These are phyloP conservation scores for Spathaspora gorwiae DNA, from an alignment of 805 yeast species.

Conservation along the genomic window DNA sequence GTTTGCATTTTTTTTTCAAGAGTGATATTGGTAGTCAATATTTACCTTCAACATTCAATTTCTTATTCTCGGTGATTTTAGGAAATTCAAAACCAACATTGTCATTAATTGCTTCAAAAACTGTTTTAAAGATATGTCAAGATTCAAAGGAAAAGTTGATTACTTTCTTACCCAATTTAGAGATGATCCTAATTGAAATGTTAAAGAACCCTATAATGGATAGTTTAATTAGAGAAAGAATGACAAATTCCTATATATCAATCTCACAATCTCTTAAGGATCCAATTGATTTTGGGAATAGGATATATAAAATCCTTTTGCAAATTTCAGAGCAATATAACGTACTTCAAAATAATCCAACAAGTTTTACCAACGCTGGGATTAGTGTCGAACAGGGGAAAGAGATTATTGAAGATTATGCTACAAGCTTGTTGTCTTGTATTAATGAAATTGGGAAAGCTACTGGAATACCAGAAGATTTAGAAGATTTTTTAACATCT, in stretches of 20 bases:
- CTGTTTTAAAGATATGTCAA: conserved; percentile 57
- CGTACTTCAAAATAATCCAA: conserved; percentile 7
- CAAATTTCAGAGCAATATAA: conserved; percentile 1
- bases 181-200: conserved; percentile 45
- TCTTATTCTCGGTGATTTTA: conserved; percentile 43
- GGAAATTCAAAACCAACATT: conserved; percentile 8
- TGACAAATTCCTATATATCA: conserved; percentile 59
- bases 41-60: conserved; percentile 50
- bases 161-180: conserved; percentile 45
- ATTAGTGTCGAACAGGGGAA: background rate
- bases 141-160: conserved; percentile 43
- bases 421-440: conserved; percentile 56
- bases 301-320: conserved; percentile 2
- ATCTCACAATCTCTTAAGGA: conserved; percentile 52
- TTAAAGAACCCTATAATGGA: conserved; percentile 36
- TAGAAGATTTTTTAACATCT: conserved; percentile 33
- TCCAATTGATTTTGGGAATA: conserved; percentile 30
- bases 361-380: background rate
- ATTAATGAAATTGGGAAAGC: conserved; percentile 71
- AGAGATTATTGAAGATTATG: conserved; percentile 38
- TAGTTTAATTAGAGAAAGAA: conserved; percentile 50
- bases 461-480: conserved; percentile 53
- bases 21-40: conserved; percentile 38
- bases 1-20: conserved; percentile 57
- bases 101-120: conserved; percentile 39